Percentiles rank a stretch among this genome's conserved stretches.
These are phyloP conservation scores for Phascolomyces articulosus DNA, from an alignment of 371 early-diverging fungal genomes.

Conservation along the genomic window DNA sequence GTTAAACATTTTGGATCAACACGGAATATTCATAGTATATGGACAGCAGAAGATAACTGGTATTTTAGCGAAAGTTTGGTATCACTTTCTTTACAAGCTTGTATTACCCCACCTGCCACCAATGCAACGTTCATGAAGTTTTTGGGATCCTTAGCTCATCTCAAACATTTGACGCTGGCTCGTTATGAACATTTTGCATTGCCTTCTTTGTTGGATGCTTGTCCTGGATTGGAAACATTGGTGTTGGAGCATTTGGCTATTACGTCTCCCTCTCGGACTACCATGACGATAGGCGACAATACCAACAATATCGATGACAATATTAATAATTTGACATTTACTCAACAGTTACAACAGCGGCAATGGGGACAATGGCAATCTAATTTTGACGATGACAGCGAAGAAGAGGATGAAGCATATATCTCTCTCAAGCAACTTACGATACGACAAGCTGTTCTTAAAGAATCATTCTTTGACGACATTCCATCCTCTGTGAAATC, in stretches of 20 bases:
- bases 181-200: conserved; percentile 11
- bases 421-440: not conserved
- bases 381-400: too few species aligned
- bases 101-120: conserved; percentile 5
- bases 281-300: not conserved
- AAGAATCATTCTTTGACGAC: not conserved
- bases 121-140: conserved; percentile 3
- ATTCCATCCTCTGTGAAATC: not conserved
- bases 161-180: conserved; percentile 4
- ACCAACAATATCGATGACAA: not conserved
- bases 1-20: conserved; percentile 3
- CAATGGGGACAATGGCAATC: not conserved
- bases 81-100: conserved; percentile 10
- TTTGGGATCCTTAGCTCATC: not conserved
- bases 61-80: not conserved
- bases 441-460: conserved; percentile 2
- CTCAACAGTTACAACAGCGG: not conserved
- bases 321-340: not conserved
- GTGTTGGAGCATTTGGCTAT: conserved; percentile 1
- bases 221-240: conserved; percentile 4
- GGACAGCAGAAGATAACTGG: conserved; percentile 7
- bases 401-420: not conserved
- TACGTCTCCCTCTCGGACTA: not conserved
- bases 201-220: not conserved
- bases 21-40: conserved; percentile 1